Evolutionary conservation across 2,329 filamentous ascomycete genomes (phyloP).

Genomic region (Pseudomassariella vexata): DNA sequence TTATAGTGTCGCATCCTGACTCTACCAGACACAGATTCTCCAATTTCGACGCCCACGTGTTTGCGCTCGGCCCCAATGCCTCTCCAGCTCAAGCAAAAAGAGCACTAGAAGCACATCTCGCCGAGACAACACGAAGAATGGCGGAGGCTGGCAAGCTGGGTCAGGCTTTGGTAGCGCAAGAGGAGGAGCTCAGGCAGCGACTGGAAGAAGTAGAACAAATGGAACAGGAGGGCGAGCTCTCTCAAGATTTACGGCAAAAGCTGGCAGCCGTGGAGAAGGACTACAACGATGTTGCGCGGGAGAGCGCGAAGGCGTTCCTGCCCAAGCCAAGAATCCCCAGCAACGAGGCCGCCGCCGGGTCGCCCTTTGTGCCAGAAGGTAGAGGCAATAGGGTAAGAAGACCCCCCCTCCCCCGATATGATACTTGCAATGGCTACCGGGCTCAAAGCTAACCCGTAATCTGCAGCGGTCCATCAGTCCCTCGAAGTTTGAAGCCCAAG

Average conservation of each 20-base stretch:
- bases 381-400: constrained; percentile 45
- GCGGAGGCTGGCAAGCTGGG: constrained; percentile 84
- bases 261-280: constrained; percentile 86
- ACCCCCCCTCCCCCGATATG: background rate
- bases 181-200: constrained; percentile 74
- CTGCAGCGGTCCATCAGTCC: constrained; percentile 63
- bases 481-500: constrained; percentile 77
- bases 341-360: constrained; percentile 50
- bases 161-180: constrained; percentile 80
- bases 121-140: constrained; percentile 85
- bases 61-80: constrained; percentile 67
- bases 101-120: constrained; percentile 83
- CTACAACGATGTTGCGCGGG: constrained; percentile 87
- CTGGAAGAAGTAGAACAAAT: constrained; percentile 79
- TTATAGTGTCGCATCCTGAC: no score
- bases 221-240: constrained; percentile 70
- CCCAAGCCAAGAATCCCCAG: constrained; percentile 77
- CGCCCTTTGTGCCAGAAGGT: constrained; percentile 47
- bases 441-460: background rate
- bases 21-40: constrained; percentile 77
- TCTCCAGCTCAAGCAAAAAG: constrained; percentile 85
- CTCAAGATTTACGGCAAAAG: constrained; percentile 75
- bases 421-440: no score
- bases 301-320: constrained; percentile 83
- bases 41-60: constrained; percentile 74